Conservation (phyloP, 164 flowering plant species). For the Annona cherimola region DNA sequence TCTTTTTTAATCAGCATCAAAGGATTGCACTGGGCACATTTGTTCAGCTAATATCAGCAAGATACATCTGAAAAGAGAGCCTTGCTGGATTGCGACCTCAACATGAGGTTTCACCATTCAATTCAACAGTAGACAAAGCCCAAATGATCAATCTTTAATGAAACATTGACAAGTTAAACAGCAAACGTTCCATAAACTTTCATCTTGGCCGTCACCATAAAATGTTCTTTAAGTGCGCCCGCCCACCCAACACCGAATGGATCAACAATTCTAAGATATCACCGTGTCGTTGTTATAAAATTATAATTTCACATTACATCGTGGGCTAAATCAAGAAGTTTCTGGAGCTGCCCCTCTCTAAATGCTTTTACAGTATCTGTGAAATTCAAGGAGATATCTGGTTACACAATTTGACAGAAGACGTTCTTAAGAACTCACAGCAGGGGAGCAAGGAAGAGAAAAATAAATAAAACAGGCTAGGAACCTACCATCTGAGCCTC, state of each 20-base stretch:
- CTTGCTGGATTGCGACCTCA: no score
- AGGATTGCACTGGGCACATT: no score
- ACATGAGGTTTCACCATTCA: no score
- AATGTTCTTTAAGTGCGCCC: neutral
- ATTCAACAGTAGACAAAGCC: no score
- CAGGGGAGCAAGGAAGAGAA: neutral
- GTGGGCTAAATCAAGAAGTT: conserved; percentile 42
- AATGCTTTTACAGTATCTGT: conserved; percentile 67
- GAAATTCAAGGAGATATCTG: conserved; percentile 5
- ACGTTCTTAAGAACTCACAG: neutral
- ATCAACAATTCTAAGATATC: neutral
- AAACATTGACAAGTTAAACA: no score
- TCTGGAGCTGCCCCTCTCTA: conserved; percentile 56
- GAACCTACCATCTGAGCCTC: conserved; percentile 84
- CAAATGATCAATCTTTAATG: no score
- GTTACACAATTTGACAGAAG: neutral
- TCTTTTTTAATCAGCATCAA: no score
- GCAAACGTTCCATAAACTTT: no score
- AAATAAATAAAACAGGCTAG: neutral
- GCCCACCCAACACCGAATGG: neutral
- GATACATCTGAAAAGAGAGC: no score
- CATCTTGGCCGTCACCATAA: neutral
- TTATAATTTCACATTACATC: neutral
- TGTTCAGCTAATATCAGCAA: no score
- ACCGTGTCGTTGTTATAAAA: neutral